Conservation (phyloP, 23 red algal species). For the Gracilaria caudata region DNA sequence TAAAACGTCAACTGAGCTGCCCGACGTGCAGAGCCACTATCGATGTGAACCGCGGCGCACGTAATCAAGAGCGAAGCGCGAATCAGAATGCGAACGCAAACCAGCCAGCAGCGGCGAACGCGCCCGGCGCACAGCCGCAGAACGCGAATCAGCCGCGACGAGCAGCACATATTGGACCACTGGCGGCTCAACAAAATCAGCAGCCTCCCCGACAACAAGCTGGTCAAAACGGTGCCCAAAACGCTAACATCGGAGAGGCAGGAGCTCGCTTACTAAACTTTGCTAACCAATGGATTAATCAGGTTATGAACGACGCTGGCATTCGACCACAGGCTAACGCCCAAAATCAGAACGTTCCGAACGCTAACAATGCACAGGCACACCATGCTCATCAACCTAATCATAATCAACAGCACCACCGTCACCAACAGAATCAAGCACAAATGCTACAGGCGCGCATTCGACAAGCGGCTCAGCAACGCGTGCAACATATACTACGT, state of each 20-base stretch:
- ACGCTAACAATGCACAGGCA: slow-evolving; percentile 5
- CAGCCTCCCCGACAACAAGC: not conserved
- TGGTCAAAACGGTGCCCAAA: not conserved
- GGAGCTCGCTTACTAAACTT: slow-evolving; percentile 46
- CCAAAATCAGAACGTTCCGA: not conserved
- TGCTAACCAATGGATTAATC: slow-evolving; percentile 64
- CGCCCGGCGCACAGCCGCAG: not conserved
- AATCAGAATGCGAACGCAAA: slow-evolving; percentile 19
- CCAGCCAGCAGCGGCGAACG: not conserved
- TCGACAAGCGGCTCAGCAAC: not conserved
- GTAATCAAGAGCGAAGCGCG: not conserved
- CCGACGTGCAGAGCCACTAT: slow-evolving; percentile 87
- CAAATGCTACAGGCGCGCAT: not conserved
- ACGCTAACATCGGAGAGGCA: slow-evolving; percentile 51
- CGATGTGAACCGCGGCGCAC: slow-evolving; percentile 49
- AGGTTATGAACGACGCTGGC: slow-evolving; percentile 49
- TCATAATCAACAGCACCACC: slow-evolving; percentile 7
- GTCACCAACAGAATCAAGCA: not conserved
- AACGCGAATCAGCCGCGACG: slow-evolving; percentile 3
- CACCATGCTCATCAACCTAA: slow-evolving; percentile 13
- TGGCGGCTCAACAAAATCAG: not conserved
- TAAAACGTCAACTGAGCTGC: slow-evolving; percentile 89
- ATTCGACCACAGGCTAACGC: slow-evolving; percentile 6
- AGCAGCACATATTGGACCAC: not conserved
- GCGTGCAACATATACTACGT: not conserved